Evolutionary conservation across 2,329 filamentous ascomycete genomes (phyloP).

Genomic region (Incumbomyces delicatus): DNA sequence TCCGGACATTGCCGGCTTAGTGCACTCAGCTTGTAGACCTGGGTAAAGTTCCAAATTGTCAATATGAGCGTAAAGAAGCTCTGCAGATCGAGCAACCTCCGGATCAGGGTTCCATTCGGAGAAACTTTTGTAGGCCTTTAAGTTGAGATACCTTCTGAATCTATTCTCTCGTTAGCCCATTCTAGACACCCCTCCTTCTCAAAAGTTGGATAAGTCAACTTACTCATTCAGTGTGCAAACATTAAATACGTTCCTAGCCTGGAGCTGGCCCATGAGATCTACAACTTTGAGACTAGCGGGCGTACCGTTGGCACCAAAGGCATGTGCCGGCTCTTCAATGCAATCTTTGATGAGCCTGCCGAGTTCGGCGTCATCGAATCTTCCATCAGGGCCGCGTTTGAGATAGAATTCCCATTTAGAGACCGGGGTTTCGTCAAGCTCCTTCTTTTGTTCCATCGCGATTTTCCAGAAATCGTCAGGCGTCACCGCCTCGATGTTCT

Average conservation of each 20-base stretch:
- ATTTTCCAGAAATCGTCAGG: conserved; percentile 35
- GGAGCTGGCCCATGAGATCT: conserved; percentile 40
- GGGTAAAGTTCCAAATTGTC: conserved; percentile 43
- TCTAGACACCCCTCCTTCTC: conserved; percentile 1
- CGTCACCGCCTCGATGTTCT: conserved; percentile 35
- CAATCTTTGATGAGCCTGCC: conserved; percentile 37
- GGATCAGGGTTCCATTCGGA: conserved; percentile 27
- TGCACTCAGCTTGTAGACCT: conserved; percentile 41
- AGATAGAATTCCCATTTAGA: conserved; percentile 37
- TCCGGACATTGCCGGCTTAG: conserved; percentile 40
- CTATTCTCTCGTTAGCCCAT: too few relatives aligned
- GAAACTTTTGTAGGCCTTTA: conserved; percentile 29
- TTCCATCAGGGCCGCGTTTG: conserved; percentile 32
- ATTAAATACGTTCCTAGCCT: conserved; percentile 38
- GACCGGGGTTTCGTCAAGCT: conserved; percentile 26
- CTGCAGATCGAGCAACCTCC: conserved; percentile 27
- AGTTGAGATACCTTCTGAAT: conserved; percentile 28
- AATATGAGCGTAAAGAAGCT: conserved; percentile 34
- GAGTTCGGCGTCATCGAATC: conserved; percentile 36
- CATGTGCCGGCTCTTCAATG: conserved; percentile 41
- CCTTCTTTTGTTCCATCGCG: conserved; percentile 29
- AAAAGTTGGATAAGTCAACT: too few relatives aligned
- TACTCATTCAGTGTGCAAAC: conserved; percentile 45
- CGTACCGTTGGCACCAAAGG: conserved; percentile 43
- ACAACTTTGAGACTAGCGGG: conserved; percentile 39